Conservation (phyloP, 495 filamentous ascomycete genomes). For the Talaromyces liani region DNA sequence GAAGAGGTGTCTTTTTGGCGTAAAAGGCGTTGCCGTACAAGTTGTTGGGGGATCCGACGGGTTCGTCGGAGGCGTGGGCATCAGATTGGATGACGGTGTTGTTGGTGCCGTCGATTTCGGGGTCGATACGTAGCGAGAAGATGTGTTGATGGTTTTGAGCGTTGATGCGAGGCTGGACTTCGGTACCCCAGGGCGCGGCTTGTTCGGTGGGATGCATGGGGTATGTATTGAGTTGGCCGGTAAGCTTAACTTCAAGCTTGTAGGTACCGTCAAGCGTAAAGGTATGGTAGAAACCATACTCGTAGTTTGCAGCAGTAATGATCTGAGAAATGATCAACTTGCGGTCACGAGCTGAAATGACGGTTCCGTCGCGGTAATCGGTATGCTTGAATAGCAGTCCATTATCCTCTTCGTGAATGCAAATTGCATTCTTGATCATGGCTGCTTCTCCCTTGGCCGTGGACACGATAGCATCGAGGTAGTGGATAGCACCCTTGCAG, state of each 20-base stretch:
- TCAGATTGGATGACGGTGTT: conserved; percentile 45
- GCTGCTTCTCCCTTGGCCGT: conserved; percentile 50
- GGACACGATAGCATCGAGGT: conserved; percentile 52
- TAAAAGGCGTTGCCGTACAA: conserved; percentile 43
- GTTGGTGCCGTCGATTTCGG: conserved; percentile 44
- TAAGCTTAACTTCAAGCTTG: conserved; percentile 41
- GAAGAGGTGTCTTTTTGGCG: conserved; percentile 36
- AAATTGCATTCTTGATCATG: conserved; percentile 64
- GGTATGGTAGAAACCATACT: conserved; percentile 50
- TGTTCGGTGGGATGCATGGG: conserved; percentile 36
- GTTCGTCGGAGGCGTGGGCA: conserved; percentile 27
- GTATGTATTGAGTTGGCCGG: conserved; percentile 38
- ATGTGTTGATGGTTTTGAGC: conserved; percentile 50
- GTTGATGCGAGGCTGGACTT: conserved; percentile 35
- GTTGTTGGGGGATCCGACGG: conserved; percentile 33
- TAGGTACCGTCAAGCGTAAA: conserved; percentile 46
- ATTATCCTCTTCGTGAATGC: conserved; percentile 68
- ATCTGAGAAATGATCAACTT: conserved; percentile 64
- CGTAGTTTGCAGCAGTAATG: conserved; percentile 58
- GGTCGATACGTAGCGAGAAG: conserved; percentile 47
- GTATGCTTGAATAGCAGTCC: conserved; percentile 80
- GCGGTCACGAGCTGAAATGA: conserved; percentile 57
- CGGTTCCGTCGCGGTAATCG: conserved; percentile 65
- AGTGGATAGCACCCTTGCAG: conserved; percentile 70
- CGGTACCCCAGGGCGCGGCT: conserved; percentile 40